Evolutionary conservation across 768 basidiomycete species (phyloP).

Genomic region (Pleurotus tuber-regium): DNA sequence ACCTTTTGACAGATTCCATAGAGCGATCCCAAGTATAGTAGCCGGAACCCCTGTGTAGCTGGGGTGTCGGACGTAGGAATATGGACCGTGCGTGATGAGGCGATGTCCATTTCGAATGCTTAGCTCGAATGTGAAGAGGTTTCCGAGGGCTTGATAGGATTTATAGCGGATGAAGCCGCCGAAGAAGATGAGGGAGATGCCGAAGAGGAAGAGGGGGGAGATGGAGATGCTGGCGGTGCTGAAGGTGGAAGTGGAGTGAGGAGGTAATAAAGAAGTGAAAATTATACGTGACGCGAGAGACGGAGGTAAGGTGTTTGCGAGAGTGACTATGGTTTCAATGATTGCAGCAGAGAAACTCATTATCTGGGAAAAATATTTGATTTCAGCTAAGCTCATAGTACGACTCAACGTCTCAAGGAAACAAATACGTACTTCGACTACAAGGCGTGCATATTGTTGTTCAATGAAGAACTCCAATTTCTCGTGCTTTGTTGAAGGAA

Average conservation of each 20-base stretch:
- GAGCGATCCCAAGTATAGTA: conserved; percentile 30
- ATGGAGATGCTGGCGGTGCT: conserved; percentile 28
- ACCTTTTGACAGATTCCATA: conserved; percentile 35
- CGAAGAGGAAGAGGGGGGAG: conserved; percentile 33
- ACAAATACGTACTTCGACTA: conserved; percentile 33
- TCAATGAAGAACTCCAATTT: conserved; percentile 31
- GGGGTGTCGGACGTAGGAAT: conserved; percentile 47
- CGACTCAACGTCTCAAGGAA: neutral
- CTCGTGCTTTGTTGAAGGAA: conserved; percentile 34
- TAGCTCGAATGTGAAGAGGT: conserved; percentile 51
- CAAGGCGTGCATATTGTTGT: conserved; percentile 28
- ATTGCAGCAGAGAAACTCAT: conserved; percentile 36
- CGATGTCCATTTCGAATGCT: conserved; percentile 43
- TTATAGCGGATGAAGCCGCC: conserved; percentile 40
- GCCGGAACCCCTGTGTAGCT: conserved; percentile 44
- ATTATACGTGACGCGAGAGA: conserved; percentile 20
- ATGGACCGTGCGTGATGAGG: conserved; percentile 48
- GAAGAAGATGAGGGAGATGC: conserved; percentile 32
- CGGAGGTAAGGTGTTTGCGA: conserved; percentile 26
- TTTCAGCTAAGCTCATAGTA: conserved; percentile 8
- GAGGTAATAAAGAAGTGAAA: conserved; percentile 22
- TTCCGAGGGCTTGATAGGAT: conserved; percentile 47
- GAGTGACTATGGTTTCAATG: conserved; percentile 35
- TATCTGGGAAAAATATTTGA: conserved; percentile 20
- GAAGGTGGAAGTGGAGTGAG: conserved; percentile 15